Base-by-base conservation (phyloP, 169 alveolate genomes). In the Cryptosporidium ryanae region DNA sequence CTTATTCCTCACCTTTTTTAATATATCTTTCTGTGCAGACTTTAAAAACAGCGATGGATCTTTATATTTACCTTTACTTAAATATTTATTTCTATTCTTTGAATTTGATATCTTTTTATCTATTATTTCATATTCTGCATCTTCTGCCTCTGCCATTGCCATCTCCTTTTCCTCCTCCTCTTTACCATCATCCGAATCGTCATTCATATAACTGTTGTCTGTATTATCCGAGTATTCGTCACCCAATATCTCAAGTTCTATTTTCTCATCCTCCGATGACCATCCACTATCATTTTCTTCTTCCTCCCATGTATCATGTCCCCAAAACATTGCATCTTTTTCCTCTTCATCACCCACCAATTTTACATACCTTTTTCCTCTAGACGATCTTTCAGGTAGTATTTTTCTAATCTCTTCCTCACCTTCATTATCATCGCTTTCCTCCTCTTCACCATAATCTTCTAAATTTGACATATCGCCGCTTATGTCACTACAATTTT, bases 271-370 rank as follows among this genome's bases (percentile, higher is more conserved):
- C 31, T 82, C 91, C 5, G 82, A 64, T 21, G 87, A 76, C 82
- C 90, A 87, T 8, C 82, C 92, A 38, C 82, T 81, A 32, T 87
- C 92, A 13, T 52, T 55, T 3, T 64, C 84, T 17, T 67, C 82
- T 50, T 87, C 92, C 23, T 87, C 82, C 82, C 87, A 87, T 6
- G 82, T 81, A 7, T 71, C 49, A 52, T 87, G 92, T 21, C 76
- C 83, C 92, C 92, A 87, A 59, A 87, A 87, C 23, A 49, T 34
- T 29, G 67, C 59, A 50, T 87, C 92, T 17, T 49, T 44, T 15
- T 67, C 92, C 23, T 81, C 90, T 61, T 87, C 92, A 29, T 87
- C 92, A 18, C 92, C 92, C 4, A 87, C 0, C 8, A 87, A 65
- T 55, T 87, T 89, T 12, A 25, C 82, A 64, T 82, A 82, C 63